Percentiles rank a stretch among this genome's conserved stretches.
phyloP scores from a whole-genome alignment of 306 rosid species.

The Cucumis hystrix region DNA sequence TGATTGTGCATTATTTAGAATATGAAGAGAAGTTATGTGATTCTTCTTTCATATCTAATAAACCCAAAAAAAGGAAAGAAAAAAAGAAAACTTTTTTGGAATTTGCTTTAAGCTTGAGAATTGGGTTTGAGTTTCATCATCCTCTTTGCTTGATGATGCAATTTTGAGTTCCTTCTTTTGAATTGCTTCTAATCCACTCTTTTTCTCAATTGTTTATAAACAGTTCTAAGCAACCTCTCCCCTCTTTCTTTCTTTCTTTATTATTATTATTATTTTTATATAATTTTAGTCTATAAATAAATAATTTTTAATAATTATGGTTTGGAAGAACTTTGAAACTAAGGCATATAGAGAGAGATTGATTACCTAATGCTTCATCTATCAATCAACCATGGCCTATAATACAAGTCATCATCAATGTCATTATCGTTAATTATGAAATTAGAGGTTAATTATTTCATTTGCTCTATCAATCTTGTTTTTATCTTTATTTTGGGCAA shows the following conservation, averaged over 20 bases:
- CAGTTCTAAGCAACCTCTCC: neutral
- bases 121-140: neutral
- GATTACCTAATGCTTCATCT: conserved; percentile 8
- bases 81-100: neutral
- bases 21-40: neutral
- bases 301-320: neutral
- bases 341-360: neutral
- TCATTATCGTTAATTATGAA: neutral
- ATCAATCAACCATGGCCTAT: neutral
- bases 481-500: neutral
- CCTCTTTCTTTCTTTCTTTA: neutral
- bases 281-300: no score
- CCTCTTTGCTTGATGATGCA: conserved; percentile 3
- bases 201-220: conserved; percentile 1
- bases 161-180: neutral
- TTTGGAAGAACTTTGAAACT: neutral
- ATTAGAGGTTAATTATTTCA: neutral
- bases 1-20: neutral
- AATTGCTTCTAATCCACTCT: conserved; percentile 8
- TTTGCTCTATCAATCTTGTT: neutral
- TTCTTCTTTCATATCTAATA: conserved; percentile 1
- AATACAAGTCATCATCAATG: neutral
- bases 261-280: no score
- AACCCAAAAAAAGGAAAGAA: neutral
- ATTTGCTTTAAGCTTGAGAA: neutral